Base-by-base conservation (phyloP, 2,329 filamentous ascomycete species). In the Helotiales sp. region DNA sequence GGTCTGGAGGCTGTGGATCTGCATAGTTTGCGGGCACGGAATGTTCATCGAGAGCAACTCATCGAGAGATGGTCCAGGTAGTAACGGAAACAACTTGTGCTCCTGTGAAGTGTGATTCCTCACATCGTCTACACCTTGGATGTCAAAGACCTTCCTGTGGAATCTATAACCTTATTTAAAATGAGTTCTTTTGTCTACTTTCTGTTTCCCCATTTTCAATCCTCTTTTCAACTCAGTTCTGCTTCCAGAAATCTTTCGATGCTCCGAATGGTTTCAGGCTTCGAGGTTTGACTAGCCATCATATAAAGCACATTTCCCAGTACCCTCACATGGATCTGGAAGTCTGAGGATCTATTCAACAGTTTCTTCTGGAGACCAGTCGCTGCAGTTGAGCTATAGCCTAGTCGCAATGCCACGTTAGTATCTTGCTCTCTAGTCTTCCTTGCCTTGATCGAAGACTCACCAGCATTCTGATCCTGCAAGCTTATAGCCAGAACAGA, bases 401-500 rank as follows among this genome's bases (percentile, higher is more conserved):
- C 74, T 72, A 64, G 20, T n/a, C n/a, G 13, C n/a, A 2, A 34
- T 22, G 11, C 11, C 20, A 26, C 13, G 54, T 60, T 30, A 61
- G 63, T 17, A 2, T 50, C 6, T 57, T 20, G 7, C 43, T 11
- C 20, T 17, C 40, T 22, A n/a, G 6, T 34, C 17, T 22, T 10
- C 20, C 7, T n/a, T 40, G 40, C 5, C 3, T 4, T 5, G 28
- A 24, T 13, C 17, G 10, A 15, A 28, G 13, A 59, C 71, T 64
- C 66, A 74, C 73, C 70, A 0, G 84, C 83, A 0, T 78, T 71
- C 30, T 79, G 78, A 0, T 82, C 81, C 3, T 77, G 75, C 63
- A 87, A 73, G 28, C 82, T 82, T 43, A 96, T 88, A 0, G 90
- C 89, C 11, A 96, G 81, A 0, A 96, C 90, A 2, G 87, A 91